These are phyloP conservation scores for Epichloe amarillans DNA, from an alignment of 2,329 filamentous ascomycete genomes.

Conservation along the genomic window DNA sequence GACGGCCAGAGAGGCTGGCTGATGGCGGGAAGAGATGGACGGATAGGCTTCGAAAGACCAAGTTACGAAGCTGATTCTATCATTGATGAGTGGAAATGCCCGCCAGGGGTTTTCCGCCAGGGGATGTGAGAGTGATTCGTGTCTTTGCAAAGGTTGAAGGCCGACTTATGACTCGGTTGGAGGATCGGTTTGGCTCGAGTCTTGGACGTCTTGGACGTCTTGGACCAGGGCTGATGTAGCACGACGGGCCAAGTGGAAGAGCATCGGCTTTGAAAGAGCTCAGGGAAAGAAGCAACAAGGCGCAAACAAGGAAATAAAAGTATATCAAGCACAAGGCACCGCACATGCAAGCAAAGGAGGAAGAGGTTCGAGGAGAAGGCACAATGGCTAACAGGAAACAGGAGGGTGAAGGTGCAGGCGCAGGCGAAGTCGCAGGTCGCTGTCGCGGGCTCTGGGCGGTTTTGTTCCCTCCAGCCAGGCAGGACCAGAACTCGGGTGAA, in stretches of 20 bases:
- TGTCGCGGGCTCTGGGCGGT: background rate
- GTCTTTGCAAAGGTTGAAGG: background rate
- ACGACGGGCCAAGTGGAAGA: background rate
- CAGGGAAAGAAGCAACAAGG: background rate
- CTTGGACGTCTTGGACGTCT: background rate
- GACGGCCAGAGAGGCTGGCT: slow-evolving; percentile 2
- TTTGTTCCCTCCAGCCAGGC: background rate
- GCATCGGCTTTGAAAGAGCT: background rate
- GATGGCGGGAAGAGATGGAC: background rate
- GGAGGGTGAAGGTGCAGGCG: background rate
- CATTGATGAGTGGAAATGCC: slow-evolving; percentile 1
- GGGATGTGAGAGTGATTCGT: slow-evolving; percentile 1
- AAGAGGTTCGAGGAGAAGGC: background rate
- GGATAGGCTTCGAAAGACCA: slow-evolving; percentile 1
- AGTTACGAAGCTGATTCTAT: background rate
- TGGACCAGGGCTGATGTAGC: background rate
- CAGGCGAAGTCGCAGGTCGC: background rate
- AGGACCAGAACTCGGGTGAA: background rate
- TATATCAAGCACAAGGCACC: background rate
- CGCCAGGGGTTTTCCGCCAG: background rate
- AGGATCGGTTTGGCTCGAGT: slow-evolving; percentile 2
- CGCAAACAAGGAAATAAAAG: background rate
- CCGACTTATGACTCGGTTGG: slow-evolving; percentile 1
- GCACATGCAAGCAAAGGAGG: background rate
- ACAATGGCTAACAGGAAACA: background rate